Percentiles rank a stretch among this genome's conserved stretches.
Conservation (phyloP, 345 rosid species). For the Garcia nutans region DNA sequence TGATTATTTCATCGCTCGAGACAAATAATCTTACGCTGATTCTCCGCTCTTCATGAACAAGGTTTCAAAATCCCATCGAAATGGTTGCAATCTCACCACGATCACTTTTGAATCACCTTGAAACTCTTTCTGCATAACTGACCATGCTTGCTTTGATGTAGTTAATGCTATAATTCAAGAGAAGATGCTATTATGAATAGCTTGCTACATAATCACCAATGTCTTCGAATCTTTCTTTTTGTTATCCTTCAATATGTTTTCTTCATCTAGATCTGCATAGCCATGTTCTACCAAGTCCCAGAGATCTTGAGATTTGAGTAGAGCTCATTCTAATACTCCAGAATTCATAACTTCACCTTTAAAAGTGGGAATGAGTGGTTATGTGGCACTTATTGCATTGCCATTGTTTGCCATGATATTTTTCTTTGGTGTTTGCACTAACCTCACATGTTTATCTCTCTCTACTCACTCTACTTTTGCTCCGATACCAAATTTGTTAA, state of each 20-base stretch:
- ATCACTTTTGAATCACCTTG: background rate
- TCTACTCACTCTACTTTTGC: no score
- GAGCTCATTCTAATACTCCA: background rate
- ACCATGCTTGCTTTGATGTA: background rate
- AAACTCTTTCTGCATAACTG: background rate
- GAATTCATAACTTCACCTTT: background rate
- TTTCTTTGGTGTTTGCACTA: no score
- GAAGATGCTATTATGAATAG: background rate
- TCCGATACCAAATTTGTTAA: no score
- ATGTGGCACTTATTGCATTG: no score
- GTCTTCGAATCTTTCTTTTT: slow-evolving; percentile 6
- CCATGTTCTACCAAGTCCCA: background rate
- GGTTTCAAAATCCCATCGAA: background rate
- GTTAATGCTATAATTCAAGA: background rate
- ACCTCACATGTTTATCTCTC: no score
- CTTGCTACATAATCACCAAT: slow-evolving; percentile 8
- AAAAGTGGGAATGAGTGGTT: background rate
- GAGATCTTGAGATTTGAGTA: background rate
- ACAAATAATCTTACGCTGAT: background rate
- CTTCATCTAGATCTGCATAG: background rate
- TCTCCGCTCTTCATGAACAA: background rate
- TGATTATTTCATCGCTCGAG: slow-evolving; percentile 2
- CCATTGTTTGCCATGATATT: no score
- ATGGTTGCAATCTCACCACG: background rate
- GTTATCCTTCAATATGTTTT: background rate